Percentiles rank a stretch among this genome's conserved stretches.
Evolutionary conservation across 768 basidiomycete species (phyloP).

Genomic region (Leccinum subgranulosum): DNA sequence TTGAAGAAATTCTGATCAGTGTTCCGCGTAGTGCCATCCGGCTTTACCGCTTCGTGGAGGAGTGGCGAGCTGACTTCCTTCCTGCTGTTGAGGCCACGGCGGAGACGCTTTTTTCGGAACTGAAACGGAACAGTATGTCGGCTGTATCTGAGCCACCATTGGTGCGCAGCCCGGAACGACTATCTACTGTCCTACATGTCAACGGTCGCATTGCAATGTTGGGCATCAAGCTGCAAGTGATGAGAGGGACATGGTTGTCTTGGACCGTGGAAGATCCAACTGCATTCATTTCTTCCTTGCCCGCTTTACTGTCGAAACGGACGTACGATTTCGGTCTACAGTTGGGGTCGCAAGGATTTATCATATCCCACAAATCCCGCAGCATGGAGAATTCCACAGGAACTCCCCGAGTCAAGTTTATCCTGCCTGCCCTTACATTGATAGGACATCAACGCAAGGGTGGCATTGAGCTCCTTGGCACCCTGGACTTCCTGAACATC

Average conservation of each 20-base stretch:
- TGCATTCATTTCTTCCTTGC: constrained; percentile 43
- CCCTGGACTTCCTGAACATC: constrained; percentile 68
- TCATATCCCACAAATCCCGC: constrained; percentile 49
- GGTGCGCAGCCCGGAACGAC: constrained; percentile 9
- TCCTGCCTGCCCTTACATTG: constrained; percentile 62
- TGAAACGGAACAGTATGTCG: constrained; percentile 43
- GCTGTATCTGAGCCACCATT: constrained; percentile 31
- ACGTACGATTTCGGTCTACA: constrained; percentile 60
- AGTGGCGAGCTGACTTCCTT: constrained; percentile 79
- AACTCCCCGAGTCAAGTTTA: constrained; percentile 55
- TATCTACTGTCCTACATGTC: constrained; percentile 39
- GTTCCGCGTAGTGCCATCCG: constrained; percentile 82
- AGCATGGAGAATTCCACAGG: constrained; percentile 33
- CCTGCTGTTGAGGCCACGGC: constrained; percentile 69
- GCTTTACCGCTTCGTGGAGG: constrained; percentile 73
- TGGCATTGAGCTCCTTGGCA: constrained; percentile 48
- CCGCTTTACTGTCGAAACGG: constrained; percentile 29
- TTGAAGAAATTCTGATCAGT: constrained; percentile 48
- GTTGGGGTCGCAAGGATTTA: constrained; percentile 57
- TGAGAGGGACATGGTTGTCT: constrained; percentile 86
- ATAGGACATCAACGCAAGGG: constrained; percentile 54
- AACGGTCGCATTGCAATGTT: constrained; percentile 50
- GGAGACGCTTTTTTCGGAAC: constrained; percentile 61
- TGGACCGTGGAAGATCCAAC: constrained; percentile 60
- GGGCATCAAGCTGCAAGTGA: constrained; percentile 70